phyloP scores from a whole-genome alignment of 257 asterid genomes.

The Euphrasia confusa region DNA sequence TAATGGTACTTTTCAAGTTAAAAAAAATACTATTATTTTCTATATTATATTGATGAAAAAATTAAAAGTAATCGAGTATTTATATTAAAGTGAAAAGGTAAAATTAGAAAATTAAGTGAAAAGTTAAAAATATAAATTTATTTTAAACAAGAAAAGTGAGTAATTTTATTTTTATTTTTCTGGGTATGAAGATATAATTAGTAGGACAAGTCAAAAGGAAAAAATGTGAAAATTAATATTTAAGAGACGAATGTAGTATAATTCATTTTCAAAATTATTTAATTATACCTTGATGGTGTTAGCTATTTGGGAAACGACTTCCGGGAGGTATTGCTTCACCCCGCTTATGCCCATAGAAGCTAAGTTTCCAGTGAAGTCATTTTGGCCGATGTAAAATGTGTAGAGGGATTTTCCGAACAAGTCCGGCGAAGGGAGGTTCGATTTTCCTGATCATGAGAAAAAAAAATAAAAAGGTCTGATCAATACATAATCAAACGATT shows the following conservation, averaged over 20 bases:
- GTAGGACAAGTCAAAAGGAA: no score
- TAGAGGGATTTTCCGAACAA: slow-evolving; percentile 64
- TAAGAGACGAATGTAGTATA: no score
- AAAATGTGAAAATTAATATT: no score
- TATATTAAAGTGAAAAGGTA: no score
- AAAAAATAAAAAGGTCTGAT: not conserved
- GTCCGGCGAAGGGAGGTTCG: slow-evolving; percentile 44
- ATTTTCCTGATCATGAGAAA: slow-evolving; percentile 24
- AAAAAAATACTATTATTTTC: no score
- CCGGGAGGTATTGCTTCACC: slow-evolving; percentile 48
- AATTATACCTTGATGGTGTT: slow-evolving; percentile 57
- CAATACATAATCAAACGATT: not conserved
- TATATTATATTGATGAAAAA: no score
- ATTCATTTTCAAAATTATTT: not conserved
- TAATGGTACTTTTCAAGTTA: no score
- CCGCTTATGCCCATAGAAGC: slow-evolving; percentile 47
- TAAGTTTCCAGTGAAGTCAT: slow-evolving; percentile 66
- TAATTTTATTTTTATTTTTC: no score
- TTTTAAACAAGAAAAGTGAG: no score
- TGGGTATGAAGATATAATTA: no score
- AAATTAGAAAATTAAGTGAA: no score
- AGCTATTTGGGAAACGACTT: slow-evolving; percentile 62
- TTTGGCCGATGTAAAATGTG: slow-evolving; percentile 81
- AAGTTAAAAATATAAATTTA: not conserved
- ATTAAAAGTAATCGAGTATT: no score